Evolutionary conservation across 495 filamentous ascomycete genomes (phyloP), one percentile per base, ranked within the genome.

Genomic region (Talaromyces thailandensis): DNA sequence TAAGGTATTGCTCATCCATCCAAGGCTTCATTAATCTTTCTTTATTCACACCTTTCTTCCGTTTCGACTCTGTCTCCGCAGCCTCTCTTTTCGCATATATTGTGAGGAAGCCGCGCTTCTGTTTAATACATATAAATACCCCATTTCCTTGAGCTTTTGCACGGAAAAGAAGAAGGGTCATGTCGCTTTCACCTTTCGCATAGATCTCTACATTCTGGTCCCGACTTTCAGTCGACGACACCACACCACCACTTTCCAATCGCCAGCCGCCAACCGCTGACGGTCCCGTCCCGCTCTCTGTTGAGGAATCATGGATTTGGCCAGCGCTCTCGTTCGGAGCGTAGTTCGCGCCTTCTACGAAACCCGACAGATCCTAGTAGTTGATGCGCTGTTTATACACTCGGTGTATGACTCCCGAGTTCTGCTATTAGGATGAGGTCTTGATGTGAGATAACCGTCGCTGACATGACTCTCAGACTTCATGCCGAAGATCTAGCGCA

Each of bases 341-440:
- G 88, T 93, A 58, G 88, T 86, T 63, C 93, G 94, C 70, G 87
- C 92, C 60, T 98, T 99, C 82, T 96, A 96, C 78, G 85, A 92
- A 58, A 92, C 88, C 56, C 85, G 92, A 62, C 88, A 96, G 67
- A 88, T 96, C 63, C 83, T 97, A 28, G 85, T 96, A 18, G 76
- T 99, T 35, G 94, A 99, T 82, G 92, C 95, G 61, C 83, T 99
- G 58, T 86, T 95, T 66, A 84, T 92, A 37, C 94, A 99, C 76
- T 91, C 89, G 64, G 89, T 90, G 85, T 90, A 82, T 70, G 88
- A 60, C 64, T 35, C 43, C 55, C 48, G 25, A 40, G 24, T 23
- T 31, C 21, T 40, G 50, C 51, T 56, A 24, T 50, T 11, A 51
- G 40, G 9, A 45, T 6, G 23, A 37, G 45, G 18, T 55, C 58